Evolutionary conservation across 805 yeast genomes (phyloP), one percentile per base, ranked within the genome.

Genomic region (Wickerhamiella brachini): DNA sequence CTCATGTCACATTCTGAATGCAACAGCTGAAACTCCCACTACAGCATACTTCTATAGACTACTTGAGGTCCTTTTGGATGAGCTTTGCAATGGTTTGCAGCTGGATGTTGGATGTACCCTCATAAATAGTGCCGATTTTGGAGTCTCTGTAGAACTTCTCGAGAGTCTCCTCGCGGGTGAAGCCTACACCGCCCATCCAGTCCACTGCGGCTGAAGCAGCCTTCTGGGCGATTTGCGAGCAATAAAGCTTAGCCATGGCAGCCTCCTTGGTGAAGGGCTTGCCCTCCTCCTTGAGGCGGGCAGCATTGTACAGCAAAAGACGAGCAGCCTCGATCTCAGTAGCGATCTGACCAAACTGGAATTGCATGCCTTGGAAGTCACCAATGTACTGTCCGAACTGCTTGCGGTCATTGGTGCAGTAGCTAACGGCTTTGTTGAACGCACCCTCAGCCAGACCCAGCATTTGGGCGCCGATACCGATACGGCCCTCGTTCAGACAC

Each of bases 151-250:
- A 70, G 59, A 66, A 71, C 65, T 71, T 70, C 60, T 70, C 74
- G 24, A 68, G 61, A 5, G 57, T 52, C 52, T 68, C 71, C 29
- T 71, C 74, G 49, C 74, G 62, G 22, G 74, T 70, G 60, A 70
- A 70, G 17, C 74, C 74, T 20, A 71, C 72, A 20, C 74, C 74
- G 23, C 74, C 74, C 73, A 71, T 69, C 70, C 74, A 71, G 53
- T 70, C 74, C 23, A 70, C 70, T 15, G 74, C 74, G 51, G 62
- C 58, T 9, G 71, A 65, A 21, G 74, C 61, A 2, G 70, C 63
- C 49, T 59, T 60, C 47, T 68, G 71, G 8, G 74, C 74, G 21
- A 68, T 64, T 51, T 66, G 69, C 17, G 71, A 63, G 50, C 72
- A 66, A 54, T 68, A 67, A 20, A 68, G 61, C 59, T 70, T 70